Conservation (phyloP, 2,329 filamentous ascomycete species). For the Aaosphaeria arxii region DNA sequence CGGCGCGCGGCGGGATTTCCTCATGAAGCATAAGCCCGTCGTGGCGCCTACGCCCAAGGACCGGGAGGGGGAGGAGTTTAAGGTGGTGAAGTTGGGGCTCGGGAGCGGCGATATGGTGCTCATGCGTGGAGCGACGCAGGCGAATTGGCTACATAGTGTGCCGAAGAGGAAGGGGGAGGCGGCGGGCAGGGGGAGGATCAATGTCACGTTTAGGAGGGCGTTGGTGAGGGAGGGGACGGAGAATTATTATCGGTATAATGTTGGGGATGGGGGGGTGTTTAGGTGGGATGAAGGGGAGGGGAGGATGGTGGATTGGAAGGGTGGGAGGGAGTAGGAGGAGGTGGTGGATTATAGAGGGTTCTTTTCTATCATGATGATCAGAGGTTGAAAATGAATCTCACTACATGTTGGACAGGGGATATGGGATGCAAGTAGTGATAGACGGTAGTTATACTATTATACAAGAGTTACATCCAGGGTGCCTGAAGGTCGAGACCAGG, state of each 20-base stretch:
- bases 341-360: too few relatives aligned
- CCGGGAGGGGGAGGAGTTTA: constrained; percentile 35
- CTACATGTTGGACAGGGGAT: too few relatives aligned
- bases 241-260: constrained; percentile 84
- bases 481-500: too few relatives aligned
- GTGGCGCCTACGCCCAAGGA: constrained; percentile 28
- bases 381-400: too few relatives aligned
- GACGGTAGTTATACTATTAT: too few relatives aligned
- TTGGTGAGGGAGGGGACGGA: constrained; percentile 71
- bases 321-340: neutral
- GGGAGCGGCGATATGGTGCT: constrained; percentile 73
- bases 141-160: constrained; percentile 71
- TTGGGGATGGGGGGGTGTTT: constrained; percentile 66
- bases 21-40: constrained; percentile 73
- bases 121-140: constrained; percentile 73
- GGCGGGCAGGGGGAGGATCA: constrained; percentile 61
- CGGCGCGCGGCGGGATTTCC: constrained; percentile 69
- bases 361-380: neutral
- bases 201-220: constrained; percentile 74
- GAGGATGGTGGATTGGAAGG: constrained; percentile 48
- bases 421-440: too few relatives aligned
- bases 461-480: too few relatives aligned
- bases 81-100: constrained; percentile 53
- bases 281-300: constrained; percentile 60
- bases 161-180: constrained; percentile 68